Evolutionary conservation across 805 yeast species (phyloP).

Genomic region (Zygotorulaspora chibaensis): DNA sequence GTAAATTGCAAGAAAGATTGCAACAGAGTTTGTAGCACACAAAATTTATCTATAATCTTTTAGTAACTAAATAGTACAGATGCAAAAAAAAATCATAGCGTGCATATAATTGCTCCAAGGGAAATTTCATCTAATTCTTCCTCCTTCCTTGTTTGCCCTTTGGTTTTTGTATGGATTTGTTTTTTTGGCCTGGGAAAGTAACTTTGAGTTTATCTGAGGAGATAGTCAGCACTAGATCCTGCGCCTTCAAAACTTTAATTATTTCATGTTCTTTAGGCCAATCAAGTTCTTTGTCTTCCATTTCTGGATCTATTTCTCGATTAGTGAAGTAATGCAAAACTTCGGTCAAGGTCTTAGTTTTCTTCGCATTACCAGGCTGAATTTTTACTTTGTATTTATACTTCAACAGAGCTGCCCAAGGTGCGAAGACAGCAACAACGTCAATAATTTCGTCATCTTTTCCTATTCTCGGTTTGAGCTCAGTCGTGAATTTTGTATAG

Average conservation of each 20-base stretch:
- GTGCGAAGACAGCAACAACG: conserved; percentile 85
- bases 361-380: conserved; percentile 73
- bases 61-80: not conserved
- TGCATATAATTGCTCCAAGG: not conserved
- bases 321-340: conserved; percentile 53
- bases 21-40: conserved; percentile 39
- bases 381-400: conserved; percentile 78
- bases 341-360: conserved; percentile 81
- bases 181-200: conserved; percentile 47
- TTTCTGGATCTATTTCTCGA: conserved; percentile 44
- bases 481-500: conserved; percentile 41
- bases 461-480: conserved; percentile 30
- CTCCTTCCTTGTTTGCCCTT: conserved; percentile 22
- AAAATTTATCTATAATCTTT: not conserved
- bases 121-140: conserved; percentile 1
- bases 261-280: conserved; percentile 69
- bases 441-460: conserved; percentile 52
- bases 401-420: conserved; percentile 77
- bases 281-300: conserved; percentile 47
- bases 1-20: conserved; percentile 54
- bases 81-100: not conserved
- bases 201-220: conserved; percentile 71
- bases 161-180: conserved; percentile 21
- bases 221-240: conserved; percentile 61
- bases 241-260: conserved; percentile 52